phyloP scores from a whole-genome alignment of 2,329 filamentous ascomycete genomes.

The Aspergillus hortae region DNA sequence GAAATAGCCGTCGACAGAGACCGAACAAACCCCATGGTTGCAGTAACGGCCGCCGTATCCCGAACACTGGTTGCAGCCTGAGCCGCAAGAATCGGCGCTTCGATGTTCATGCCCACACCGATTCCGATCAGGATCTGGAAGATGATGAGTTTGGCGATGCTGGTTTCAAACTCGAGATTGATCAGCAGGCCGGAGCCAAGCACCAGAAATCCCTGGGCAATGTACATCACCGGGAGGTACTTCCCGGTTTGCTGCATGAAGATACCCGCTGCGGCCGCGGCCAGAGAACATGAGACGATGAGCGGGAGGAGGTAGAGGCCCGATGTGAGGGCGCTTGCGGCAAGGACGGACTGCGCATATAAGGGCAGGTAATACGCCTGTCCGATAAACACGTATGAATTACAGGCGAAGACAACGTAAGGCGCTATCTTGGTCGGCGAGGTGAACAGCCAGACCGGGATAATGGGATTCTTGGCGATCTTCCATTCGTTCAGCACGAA shows the following conservation, averaged over 20 bases:
- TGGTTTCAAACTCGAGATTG: constrained; percentile 32
- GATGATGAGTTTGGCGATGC: constrained; percentile 39
- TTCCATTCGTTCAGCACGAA: constrained; percentile 34
- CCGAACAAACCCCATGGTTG: constrained; percentile 55
- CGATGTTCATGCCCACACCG: constrained; percentile 52
- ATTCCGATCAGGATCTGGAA: constrained; percentile 50
- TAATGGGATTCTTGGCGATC: constrained; percentile 61
- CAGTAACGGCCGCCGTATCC: constrained; percentile 51
- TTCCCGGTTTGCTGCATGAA: constrained; percentile 47
- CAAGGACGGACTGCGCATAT: constrained; percentile 66
- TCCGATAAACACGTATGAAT: constrained; percentile 56
- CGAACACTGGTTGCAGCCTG: constrained; percentile 51
- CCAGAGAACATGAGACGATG: constrained; percentile 43
- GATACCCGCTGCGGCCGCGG: constrained; percentile 44
- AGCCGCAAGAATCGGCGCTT: constrained; percentile 54
- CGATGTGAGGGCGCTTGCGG: constrained; percentile 56
- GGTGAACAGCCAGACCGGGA: constrained; percentile 60
- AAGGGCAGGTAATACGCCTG: constrained; percentile 70
- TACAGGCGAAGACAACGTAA: constrained; percentile 35
- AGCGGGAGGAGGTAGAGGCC: constrained; percentile 58
- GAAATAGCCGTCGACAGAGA: constrained; percentile 66
- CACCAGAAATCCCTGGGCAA: constrained; percentile 36
- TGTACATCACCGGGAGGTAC: constrained; percentile 45
- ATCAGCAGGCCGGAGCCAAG: constrained; percentile 49
- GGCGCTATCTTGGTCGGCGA: constrained; percentile 54